Base-by-base conservation (phyloP, 352 stramenopile genomes). In the Elongisporangium senticosum region DNA sequence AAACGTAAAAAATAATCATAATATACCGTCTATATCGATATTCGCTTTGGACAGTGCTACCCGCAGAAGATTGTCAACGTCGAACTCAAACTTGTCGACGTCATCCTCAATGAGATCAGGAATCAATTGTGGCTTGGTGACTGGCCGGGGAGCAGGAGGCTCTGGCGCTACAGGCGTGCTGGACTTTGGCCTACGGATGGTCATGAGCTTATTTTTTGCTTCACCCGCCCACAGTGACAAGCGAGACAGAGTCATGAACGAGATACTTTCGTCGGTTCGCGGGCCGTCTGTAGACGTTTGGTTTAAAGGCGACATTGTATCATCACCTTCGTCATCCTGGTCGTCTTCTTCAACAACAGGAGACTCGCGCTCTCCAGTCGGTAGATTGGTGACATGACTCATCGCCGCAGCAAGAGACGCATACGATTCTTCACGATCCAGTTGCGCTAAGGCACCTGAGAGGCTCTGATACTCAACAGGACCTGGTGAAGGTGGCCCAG, bases 341-440 rank as follows among this genome's bases (percentile, higher is more conserved):
- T 77, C 63, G 39, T 80, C 71, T n/a, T 71, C 68, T 37, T 39
- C 51, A 14, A 20, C 43, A n/a, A 66, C 28, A 0, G 33, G 51
- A 48, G 7, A 66, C 56, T 4, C 56, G 39, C 22, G 43, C 28
- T 15, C 68, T 64, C n/a, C 59, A 22, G 48, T 47, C 23, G 7
- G 21, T 57, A 17, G 23, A 55, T 33, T n/a, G 4, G 33, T 62
- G 23, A 77, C 55, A 23, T 59, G 64, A 5, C 47, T 67, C 71
- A 87, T 86, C 1, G 77, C 77, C 8, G 72, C 77, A 15, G 70
- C 64, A 1, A 89, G 65, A 1, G 74, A 87, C n/a, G 71, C 74
- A 37, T 84, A 86, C 0, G 75, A 85, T 14, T 72, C 75, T 21
- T 89, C 79, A 4, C 75, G 66, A 51, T 84, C 79, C 11, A 85